Evolutionary conservation across 225 moss, liverwort and hornwort species (phyloP), one percentile per base, ranked within the genome.

Genomic region (Straminergon stramineum): DNA sequence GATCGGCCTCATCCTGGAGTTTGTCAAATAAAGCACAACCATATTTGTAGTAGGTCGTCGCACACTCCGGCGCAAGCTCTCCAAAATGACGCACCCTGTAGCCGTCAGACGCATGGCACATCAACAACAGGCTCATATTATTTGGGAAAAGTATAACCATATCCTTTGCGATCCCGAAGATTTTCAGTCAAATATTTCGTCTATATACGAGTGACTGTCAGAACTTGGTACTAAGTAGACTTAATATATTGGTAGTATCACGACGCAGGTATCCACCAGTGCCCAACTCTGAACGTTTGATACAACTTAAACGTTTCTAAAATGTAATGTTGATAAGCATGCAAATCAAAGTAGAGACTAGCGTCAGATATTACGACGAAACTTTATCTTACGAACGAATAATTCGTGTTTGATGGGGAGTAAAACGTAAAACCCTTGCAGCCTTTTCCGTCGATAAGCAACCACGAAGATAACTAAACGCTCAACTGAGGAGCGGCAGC

Each of bases 11-110:
- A 35, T 95, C 89, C 91, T 99, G 99, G 62, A 95, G 96, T 91
- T 96, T 99, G 95, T 97, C 97, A 53, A 97, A 94, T 66, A 97
- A 86, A 68, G 99, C 96, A 94, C 94, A 95, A 31, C 99, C 99
- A 86, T 95, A 96, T 90, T 96, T 99, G 86, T 95, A 97, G 80
- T 96, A 96, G 51, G 96, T 95, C 39, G 84, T 93, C 41, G 95
- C 96, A 89, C 96, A 97, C 92, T 97, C 97, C 15, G 92, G 93
- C 37, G 93, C 95, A 85, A 99, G 91, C 89, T 97, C 99, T 77
- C 99, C 99, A 83, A 94, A 97, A 86, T 94, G 94, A 48, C 94
- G 92, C 53, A 96, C 96, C 88, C 96, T 97, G 93, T 55, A 79
- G 82, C 85, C 85, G 27, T 84, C 79, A 83, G 62, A 66, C 79